Percentiles rank a stretch among this genome's conserved stretches.
These are phyloP conservation scores for Pseudogymnoascus sp. DNA, from an alignment of 2,329 filamentous ascomycete genomes.

Conservation along the genomic window DNA sequence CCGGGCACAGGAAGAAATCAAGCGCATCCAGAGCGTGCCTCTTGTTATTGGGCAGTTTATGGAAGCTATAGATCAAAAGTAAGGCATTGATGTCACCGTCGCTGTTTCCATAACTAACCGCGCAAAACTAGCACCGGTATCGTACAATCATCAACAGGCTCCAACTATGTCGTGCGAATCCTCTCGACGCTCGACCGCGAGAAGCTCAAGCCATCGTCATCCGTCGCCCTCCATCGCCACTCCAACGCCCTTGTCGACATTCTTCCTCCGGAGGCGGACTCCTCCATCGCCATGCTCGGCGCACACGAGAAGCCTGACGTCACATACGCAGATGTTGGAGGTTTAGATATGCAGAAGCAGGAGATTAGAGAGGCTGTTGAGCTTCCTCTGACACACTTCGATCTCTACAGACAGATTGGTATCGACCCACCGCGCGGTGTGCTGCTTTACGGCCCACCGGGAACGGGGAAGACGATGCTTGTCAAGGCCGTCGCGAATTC, in stretches of 20 bases:
- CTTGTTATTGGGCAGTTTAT: conserved; percentile 98
- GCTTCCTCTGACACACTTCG: conserved; percentile 91
- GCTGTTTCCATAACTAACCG: conserved; percentile 17
- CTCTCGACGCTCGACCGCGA: conserved; percentile 97
- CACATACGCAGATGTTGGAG: conserved; percentile 94
- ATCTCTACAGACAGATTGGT: conserved; percentile 97
- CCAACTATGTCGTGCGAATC: conserved; percentile 97
- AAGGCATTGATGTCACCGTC: conserved; percentile 29
- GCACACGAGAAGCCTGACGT: conserved; percentile 96
- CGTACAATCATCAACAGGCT: conserved; percentile 94
- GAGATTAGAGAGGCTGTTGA: conserved; percentile 97
- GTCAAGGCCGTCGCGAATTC: conserved; percentile 98
- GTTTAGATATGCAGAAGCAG: conserved; percentile 99
- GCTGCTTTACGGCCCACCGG: conserved; percentile 88
- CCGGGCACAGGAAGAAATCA: conserved; percentile 97
- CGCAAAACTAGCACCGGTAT: conserved; percentile 69
- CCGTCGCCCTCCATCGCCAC: conserved; percentile 93
- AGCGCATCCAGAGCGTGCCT: conserved; percentile 96
- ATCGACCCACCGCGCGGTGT: conserved; percentile 97
- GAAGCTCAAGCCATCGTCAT: conserved; percentile 94
- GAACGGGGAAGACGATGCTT: conserved; percentile 93
- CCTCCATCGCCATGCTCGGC: conserved; percentile 96
- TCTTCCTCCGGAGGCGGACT: conserved; percentile 95
- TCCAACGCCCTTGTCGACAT: conserved; percentile 98
- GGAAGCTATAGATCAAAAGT: conserved; percentile 99